Conservation (phyloP, 2,329 filamentous ascomycete species). For the Diaporthe sp. region DNA sequence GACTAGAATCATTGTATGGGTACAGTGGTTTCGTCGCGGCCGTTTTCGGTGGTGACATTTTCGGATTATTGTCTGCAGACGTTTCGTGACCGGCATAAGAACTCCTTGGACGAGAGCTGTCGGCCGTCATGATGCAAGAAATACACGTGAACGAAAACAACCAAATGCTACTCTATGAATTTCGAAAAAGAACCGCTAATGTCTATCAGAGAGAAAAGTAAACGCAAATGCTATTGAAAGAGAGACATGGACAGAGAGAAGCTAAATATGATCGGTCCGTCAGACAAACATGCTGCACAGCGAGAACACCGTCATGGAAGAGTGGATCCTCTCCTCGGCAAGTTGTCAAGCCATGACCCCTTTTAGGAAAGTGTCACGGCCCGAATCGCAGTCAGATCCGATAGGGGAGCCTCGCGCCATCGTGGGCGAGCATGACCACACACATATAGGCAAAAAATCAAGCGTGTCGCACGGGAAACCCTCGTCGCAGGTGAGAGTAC, state of each 20-base stretch:
- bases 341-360: not conserved
- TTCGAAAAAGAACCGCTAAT: not conserved
- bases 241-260: not conserved
- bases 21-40: not conserved
- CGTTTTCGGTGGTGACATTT: not conserved
- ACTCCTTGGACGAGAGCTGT: not conserved
- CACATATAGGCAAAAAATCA: not conserved
- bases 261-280: not conserved
- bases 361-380: slow-evolving; percentile 9
- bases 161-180: not conserved
- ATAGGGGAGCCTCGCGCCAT: not conserved
- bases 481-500: not conserved
- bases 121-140: slow-evolving; percentile 3
- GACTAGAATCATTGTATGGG: slow-evolving; percentile 25
- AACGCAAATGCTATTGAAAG: not conserved
- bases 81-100: not conserved
- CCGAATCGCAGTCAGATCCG: not conserved
- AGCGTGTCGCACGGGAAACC: not conserved
- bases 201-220: not conserved
- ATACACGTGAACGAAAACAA: not conserved
- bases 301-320: not conserved
- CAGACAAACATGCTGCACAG: not conserved
- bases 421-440: not conserved
- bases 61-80: not conserved
- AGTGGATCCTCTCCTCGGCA: not conserved